phyloP scores from a whole-genome alignment of 352 stramenopile species.

The Globisporangium nagaii region DNA sequence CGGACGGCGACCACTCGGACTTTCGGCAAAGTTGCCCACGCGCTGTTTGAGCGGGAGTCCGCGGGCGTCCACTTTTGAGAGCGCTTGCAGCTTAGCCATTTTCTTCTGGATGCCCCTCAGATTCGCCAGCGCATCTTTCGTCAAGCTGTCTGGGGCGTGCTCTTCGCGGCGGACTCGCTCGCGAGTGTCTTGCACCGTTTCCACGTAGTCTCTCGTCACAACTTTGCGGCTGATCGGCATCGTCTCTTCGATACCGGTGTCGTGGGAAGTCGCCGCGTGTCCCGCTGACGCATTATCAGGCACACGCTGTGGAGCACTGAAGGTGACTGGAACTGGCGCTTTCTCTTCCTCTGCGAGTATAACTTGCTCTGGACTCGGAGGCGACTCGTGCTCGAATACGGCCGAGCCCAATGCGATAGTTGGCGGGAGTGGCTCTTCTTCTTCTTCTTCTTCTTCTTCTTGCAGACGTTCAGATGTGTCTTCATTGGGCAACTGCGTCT shows the following conservation, averaged over 20 bases:
- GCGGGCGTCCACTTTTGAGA: constrained; percentile 9
- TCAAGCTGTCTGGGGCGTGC: background rate
- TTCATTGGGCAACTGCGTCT: too few species aligned
- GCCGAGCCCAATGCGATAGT: background rate
- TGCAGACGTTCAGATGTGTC: too few species aligned
- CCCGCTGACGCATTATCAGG: background rate
- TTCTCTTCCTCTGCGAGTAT: background rate
- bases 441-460: background rate
- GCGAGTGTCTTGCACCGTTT: background rate
- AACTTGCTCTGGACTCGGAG: background rate
- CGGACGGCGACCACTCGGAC: background rate
- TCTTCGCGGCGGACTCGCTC: constrained; percentile 1
- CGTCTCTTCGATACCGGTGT: constrained; percentile 12
- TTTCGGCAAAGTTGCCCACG: background rate
- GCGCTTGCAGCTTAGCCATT: constrained; percentile 5
- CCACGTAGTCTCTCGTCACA: background rate
- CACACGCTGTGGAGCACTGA: background rate
- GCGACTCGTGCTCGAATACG: background rate
- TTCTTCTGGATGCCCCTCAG: constrained; percentile 11
- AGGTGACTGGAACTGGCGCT: background rate
- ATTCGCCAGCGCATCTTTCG: constrained; percentile 10
- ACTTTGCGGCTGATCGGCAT: constrained; percentile 8
- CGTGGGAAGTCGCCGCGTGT: background rate
- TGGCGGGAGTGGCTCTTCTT: constrained; percentile 1
- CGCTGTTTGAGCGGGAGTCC: constrained; percentile 10